Evolutionary conservation across 352 stramenopile genomes (phyloP), one percentile per base, ranked within the genome.

Genomic region (Globisporangium emineosum): DNA sequence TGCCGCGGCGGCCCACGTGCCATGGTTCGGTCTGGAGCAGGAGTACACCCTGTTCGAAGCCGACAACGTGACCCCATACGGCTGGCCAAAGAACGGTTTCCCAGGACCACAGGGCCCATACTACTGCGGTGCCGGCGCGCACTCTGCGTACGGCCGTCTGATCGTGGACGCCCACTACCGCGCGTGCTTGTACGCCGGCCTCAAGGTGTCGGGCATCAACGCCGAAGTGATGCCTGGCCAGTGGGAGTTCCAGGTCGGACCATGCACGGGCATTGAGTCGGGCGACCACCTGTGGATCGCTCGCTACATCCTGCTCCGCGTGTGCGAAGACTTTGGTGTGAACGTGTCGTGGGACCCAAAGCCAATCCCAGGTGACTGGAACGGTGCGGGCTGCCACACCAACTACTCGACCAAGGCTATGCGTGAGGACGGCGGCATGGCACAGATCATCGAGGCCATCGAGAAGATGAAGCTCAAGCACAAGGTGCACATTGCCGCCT

Each of bases 311-410:
- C 85, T 99, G 70, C 79, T 97, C 65, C 93, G 97, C 59, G 94
- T 99, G 50, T 99, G 94, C 76, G 97, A 99, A 73, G 94, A 98
- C 76, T 98, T 98, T 73, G 93, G 96, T 64, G 94, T 99, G 45
- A 98, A 97, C 78, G 97, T 98, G 67, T 98, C 94, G 65, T 91
- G 97, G 66, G 94, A 99, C 86, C 97, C 97, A 56, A 99, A 99
- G 84, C 97, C 97, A 21, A 98, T 99, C 79, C 89, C 97, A 19
- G 97, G 97, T 60, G 97, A 99, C 79, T 99, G 97, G 97, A 99
- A 99, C 79, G 97, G 97, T 45, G 96, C 96, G 2, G 97, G 97
- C 55, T 96, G 87, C 85, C 90, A 97, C 82, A 98, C 96, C 32
- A 99, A 99, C 85, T 98, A 98, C 71, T 98, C 90, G 66, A 99